Base-by-base conservation (phyloP, 441 rosid genomes). In the Macaranga tanarius region DNA sequence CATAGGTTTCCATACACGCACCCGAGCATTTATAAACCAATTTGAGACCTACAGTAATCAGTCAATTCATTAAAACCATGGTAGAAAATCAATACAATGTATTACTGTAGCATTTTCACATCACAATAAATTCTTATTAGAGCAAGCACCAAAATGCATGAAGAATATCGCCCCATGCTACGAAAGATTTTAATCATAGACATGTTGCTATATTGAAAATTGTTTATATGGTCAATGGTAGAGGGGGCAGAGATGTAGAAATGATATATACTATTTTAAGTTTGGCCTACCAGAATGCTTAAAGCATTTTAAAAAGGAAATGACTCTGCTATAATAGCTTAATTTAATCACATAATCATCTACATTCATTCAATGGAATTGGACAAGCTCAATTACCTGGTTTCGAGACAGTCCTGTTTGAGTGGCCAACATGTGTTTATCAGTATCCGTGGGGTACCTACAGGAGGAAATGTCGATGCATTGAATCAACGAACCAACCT, bases 21-120 rank as follows among this genome's bases (percentile, higher is more conserved):
- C 91, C 2, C 91, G 84, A 5, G 91, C 91, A 66, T 87, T 87
- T 75, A 87, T 87, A 75, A 87, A 87, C 91, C 91, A 87, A 65
- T 87, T 87, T 2, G 91, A 87, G 16, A 87, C 91, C 91, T 87
- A 75, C 58, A 76, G 20, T 50, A 51, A n/a, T 64, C 31, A 19
- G 11, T 31, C 58, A 67, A 9, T 19, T 76, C 10, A 58, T 70
- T 23, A 67, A 44, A 44, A 45, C 31, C 48, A 47, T 10, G 16
- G 12, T 4, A 50, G 0, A 15, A 7, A 26, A 3, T 48, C 17
- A 48, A 48, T 13, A 2, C 16, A 47, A 47, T 47, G 13, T 28
- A 25, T 10, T 57, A 50, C 45, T 38, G 48, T 40, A 51, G 17
- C 61, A 59, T 40, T 15, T 31, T n/a, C 48, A 26, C 28, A 26